phyloP scores from a whole-genome alignment of 78 protist genomes.

The Parvularia atlantis region DNA sequence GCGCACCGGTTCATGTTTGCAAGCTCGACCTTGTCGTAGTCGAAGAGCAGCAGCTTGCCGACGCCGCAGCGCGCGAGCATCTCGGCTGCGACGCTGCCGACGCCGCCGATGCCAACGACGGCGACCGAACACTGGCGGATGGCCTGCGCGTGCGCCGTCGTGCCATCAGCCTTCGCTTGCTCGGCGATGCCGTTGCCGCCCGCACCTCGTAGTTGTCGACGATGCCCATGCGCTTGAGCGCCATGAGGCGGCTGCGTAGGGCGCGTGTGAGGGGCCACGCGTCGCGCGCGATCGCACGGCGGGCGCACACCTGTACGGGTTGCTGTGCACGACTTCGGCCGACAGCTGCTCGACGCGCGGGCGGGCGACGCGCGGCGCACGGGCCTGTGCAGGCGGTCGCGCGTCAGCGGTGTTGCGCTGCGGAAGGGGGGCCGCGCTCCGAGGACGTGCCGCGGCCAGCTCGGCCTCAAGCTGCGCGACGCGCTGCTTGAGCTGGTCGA shows the following conservation, averaged over 20 bases:
- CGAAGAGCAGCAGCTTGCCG: slow-evolving; percentile 90
- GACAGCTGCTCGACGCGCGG: slow-evolving; percentile 29
- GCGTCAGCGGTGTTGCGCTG: too few relatives aligned
- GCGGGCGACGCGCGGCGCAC: not conserved
- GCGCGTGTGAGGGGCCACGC: not conserved
- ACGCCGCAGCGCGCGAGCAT: slow-evolving; percentile 96
- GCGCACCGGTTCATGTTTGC: slow-evolving; percentile 90
- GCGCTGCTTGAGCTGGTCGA: too few relatives aligned
- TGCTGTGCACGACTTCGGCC: slow-evolving; percentile 59
- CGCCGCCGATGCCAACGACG: slow-evolving; percentile 90
- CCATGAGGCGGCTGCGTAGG: slow-evolving; percentile 68
- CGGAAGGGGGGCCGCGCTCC: too few relatives aligned
- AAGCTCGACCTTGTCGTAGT: slow-evolving; percentile 93
- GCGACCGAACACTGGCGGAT: slow-evolving; percentile 66
- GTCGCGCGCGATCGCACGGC: not conserved
- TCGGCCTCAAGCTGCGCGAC: too few relatives aligned
- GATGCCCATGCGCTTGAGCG: slow-evolving; percentile 91
- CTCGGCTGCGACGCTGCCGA: slow-evolving; percentile 90
- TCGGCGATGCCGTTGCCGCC: not conserved
- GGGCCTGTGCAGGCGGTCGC: too few relatives aligned
- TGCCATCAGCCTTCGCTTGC: not conserved
- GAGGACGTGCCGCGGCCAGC: too few relatives aligned
- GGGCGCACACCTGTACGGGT: slow-evolving; percentile 38
- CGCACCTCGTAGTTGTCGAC: slow-evolving; percentile 80
- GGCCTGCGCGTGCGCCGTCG: too few relatives aligned